phyloP scores from a whole-genome alignment of 345 rosid genomes.

The Lepidium sativum region DNA sequence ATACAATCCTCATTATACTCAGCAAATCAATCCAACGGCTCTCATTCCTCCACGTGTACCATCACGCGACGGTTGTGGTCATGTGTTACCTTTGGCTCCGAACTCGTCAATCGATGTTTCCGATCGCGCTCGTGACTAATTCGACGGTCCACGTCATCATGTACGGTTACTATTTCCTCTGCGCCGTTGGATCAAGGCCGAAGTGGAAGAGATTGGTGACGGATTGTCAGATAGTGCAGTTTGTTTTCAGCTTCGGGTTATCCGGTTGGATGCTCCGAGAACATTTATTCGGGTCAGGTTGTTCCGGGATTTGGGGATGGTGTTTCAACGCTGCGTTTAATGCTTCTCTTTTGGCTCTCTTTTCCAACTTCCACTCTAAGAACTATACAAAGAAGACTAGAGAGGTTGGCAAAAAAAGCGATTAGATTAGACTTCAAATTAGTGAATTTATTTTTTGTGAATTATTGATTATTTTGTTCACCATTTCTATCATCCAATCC shows the following conservation, averaged over 20 bases:
- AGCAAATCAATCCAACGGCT: conserved; percentile 45
- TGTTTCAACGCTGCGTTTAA: conserved; percentile 57
- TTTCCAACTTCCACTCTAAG: conserved; percentile 47
- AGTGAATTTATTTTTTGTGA: neutral
- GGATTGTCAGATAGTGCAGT: conserved; percentile 66
- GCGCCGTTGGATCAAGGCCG: conserved; percentile 52
- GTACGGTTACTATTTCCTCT: conserved; percentile 57
- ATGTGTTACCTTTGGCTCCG: conserved; percentile 66
- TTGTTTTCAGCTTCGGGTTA: conserved; percentile 45
- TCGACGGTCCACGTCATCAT: conserved; percentile 58
- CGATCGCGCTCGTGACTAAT: conserved; percentile 46
- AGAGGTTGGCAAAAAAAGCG: neutral
- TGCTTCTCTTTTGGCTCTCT: conserved; percentile 59
- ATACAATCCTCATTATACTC: conserved; percentile 50
- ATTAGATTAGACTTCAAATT: neutral
- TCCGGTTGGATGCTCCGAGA: conserved; percentile 46
- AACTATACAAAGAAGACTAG: conserved; percentile 28
- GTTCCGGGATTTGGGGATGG: conserved; percentile 63
- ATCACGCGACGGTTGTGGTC: conserved; percentile 60
- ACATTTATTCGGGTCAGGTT: conserved; percentile 45
- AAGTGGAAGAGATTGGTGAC: conserved; percentile 79
- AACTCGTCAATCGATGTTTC: conserved; percentile 56
- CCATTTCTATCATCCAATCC: neutral
- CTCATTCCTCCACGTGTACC: conserved; percentile 83
- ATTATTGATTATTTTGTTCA: neutral